A percentile compares a stretch with the other conserved stretches of the same genome.
Conservation (phyloP, 768 basidiomycete species). For the Rhizopogon salebrosus region DNA sequence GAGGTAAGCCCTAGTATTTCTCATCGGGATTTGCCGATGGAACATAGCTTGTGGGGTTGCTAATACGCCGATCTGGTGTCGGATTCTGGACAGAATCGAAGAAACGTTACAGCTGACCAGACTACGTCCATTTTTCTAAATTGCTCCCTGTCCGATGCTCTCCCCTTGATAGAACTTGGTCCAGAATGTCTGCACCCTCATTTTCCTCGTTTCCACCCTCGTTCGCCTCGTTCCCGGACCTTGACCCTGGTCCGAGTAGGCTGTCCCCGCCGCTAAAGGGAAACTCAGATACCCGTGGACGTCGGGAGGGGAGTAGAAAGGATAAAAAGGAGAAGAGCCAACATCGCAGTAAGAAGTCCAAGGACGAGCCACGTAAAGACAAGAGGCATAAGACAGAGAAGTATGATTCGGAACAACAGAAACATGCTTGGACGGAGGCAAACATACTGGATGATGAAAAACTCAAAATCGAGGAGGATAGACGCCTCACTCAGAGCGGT, state of each 20-base stretch:
- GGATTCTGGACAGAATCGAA: not conserved
- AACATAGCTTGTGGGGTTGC: not conserved
- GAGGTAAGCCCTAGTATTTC: not conserved
- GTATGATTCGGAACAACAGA: constrained; percentile 20
- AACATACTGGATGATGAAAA: constrained; percentile 24
- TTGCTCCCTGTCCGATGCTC: not conserved
- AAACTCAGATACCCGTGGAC: constrained; percentile 10
- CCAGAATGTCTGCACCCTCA: constrained; percentile 46
- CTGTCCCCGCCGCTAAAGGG: constrained; percentile 15
- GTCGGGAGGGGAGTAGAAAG: constrained; percentile 3
- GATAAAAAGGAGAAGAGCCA: constrained; percentile 14
- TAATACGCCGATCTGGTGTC: not conserved
- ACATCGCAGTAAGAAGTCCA: constrained; percentile 16
- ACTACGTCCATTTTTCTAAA: not conserved
- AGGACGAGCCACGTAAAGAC: constrained; percentile 19
- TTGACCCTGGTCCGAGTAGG: constrained; percentile 41
- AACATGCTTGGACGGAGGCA: constrained; percentile 9
- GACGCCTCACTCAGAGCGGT: constrained; percentile 14
- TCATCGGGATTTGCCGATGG: not conserved
- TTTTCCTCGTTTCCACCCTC: constrained; percentile 61
- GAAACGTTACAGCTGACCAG: not conserved
- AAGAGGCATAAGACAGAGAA: constrained; percentile 28
- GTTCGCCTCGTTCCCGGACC: constrained; percentile 66
- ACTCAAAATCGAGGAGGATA: constrained; percentile 31
- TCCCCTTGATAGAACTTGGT: not conserved